These are phyloP conservation scores for Turritis glabra DNA, from an alignment of 345 rosid species.

Conservation along the genomic window DNA sequence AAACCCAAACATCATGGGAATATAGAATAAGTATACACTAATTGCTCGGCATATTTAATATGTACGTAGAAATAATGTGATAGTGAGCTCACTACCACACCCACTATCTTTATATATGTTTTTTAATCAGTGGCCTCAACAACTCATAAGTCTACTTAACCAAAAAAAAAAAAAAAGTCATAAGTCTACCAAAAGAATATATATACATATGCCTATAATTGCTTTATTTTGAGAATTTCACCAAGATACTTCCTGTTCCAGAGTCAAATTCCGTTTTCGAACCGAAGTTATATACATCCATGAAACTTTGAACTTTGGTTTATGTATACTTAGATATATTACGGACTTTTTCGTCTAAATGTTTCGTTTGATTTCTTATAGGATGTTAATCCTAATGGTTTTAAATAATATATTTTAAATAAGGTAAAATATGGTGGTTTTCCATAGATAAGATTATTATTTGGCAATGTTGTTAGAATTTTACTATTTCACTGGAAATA, in stretches of 20 bases:
- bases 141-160: constrained; percentile 17
- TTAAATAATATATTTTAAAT: background rate
- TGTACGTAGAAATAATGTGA: constrained; percentile 24
- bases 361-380: background rate
- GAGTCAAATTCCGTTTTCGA: constrained; percentile 10
- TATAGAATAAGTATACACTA: constrained; percentile 3
- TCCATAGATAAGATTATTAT: background rate
- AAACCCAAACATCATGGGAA: constrained; percentile 33
- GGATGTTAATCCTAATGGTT: background rate
- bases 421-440: background rate
- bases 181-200: constrained; percentile 22
- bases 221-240: background rate
- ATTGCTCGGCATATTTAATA: constrained; percentile 6
- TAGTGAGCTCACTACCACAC: constrained; percentile 34
- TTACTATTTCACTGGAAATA: background rate
- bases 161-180: background rate
- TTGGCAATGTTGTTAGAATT: background rate
- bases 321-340: background rate
- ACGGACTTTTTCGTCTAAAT: background rate
- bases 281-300: background rate
- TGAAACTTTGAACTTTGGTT: constrained; percentile 8
- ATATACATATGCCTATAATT: constrained; percentile 16
- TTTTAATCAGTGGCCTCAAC: constrained; percentile 22
- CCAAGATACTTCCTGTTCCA: background rate
- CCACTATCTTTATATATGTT: constrained; percentile 36